Evolutionary conservation across 2,329 filamentous ascomycete genomes (phyloP).

Genomic region (Alternaria solani): DNA sequence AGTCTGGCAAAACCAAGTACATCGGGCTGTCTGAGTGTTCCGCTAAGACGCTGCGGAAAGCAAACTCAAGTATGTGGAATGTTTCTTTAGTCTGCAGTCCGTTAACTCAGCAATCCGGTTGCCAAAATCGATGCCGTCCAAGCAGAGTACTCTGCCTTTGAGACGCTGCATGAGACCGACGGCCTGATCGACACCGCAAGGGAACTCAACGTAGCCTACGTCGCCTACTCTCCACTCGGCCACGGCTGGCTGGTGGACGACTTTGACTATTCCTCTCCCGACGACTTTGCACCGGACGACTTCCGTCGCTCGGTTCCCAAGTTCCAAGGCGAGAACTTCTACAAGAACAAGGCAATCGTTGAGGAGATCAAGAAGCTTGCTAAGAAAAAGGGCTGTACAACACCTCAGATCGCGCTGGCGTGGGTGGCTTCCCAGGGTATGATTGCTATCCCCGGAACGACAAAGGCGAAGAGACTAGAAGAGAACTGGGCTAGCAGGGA

Average conservation of each 20-base stretch:
- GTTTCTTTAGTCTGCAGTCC: neutral
- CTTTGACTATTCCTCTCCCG: slow-evolving; percentile 42
- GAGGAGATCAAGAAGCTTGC: slow-evolving; percentile 38
- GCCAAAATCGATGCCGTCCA: slow-evolving; percentile 58
- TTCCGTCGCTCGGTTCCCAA: slow-evolving; percentile 49
- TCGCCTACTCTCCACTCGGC: slow-evolving; percentile 48
- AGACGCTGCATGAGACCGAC: slow-evolving; percentile 53
- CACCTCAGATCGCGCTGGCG: slow-evolving; percentile 62
- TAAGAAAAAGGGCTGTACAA: slow-evolving; percentile 60
- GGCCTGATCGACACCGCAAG: slow-evolving; percentile 47
- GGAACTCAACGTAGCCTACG: slow-evolving; percentile 48
- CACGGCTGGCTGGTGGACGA: slow-evolving; percentile 38
- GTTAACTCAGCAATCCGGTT: slow-evolving; percentile 32
- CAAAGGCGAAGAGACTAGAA: slow-evolving; percentile 26
- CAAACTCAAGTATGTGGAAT: slow-evolving; percentile 40
- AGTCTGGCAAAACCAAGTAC: slow-evolving; percentile 58
- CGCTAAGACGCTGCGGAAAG: slow-evolving; percentile 57
- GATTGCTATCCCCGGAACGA: slow-evolving; percentile 65
- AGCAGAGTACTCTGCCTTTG: slow-evolving; percentile 61
- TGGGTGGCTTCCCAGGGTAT: slow-evolving; percentile 46
- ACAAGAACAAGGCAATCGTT: slow-evolving; percentile 42
- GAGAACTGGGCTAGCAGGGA: slow-evolving; percentile 34
- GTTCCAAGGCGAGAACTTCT: slow-evolving; percentile 51
- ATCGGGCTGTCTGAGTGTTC: slow-evolving; percentile 58
- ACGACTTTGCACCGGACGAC: slow-evolving; percentile 54